Evolutionary conservation across 768 basidiomycete genomes (phyloP), one percentile per base, ranked within the genome.

Genomic region (Suillus hirtellus): DNA sequence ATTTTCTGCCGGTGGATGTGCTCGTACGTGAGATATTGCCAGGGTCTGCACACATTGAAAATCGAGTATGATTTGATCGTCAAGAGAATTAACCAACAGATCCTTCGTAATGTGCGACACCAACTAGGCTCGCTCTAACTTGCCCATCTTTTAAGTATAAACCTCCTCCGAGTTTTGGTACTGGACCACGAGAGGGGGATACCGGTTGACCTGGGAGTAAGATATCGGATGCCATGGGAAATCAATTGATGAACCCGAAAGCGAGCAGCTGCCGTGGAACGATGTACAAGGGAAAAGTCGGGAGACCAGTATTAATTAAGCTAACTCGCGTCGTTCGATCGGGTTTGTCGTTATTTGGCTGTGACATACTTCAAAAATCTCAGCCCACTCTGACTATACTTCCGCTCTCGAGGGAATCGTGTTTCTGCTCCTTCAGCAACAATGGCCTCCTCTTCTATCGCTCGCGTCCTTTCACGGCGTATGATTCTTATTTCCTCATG

Each of bases 201-300:
- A 95, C 80, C 10, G 89, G 90, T 76, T 95, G 93, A 9, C 93
- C 93, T 61, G 93, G 93, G 5, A 95, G 79, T 44, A 92, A 76
- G 21, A 70, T 67, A 61, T 73, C 65, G 46, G 73, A 69, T 34
- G 71, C 64, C 76, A 80, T 80, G 49, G 60, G 50, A 50, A 60
- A 44, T 47, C 17, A 31, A n/a, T 37, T 37, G 35, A 37, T 37
- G 40, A 19, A 38, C 47, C 66, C 44, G 40, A 58, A 58, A 58
- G 40, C 24, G 56, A 58, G 24, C 60, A 52, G 38, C 35, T 42
- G 38, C 49, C 54, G 42, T 50, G 50, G 43, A n/a, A 44, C 37
- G 56, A 38, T 21, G 49, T 49, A 15, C 24, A 49, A 61, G 66
- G 66, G 52, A 67, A 61, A 67, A 66, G 47, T 63, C 62, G 66